Evolutionary conservation across 2,329 filamentous ascomycete genomes (phyloP), one percentile per base, ranked within the genome.

Genomic region (Herpotrichia juniperi): DNA sequence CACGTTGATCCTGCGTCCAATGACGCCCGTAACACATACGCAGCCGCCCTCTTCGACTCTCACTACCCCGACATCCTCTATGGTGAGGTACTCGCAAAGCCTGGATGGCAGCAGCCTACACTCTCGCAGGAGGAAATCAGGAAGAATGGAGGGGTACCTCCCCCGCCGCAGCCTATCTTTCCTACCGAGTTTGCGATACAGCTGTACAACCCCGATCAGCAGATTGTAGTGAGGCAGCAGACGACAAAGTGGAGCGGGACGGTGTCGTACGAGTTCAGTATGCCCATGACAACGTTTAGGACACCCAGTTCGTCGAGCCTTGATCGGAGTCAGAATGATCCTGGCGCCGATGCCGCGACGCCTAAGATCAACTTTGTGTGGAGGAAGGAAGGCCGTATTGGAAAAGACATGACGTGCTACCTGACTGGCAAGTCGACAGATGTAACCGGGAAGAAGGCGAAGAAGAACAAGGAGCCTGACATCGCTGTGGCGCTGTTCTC

Each of bases 161-260:
- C 83, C 19, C 83, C 83, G 14, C 87, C 88, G 1, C 83, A 88
- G 53, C 89, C 93, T 9, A 81, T 90, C 28, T 83, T 91, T 24
- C 93, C 93, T 0, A 87, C 87, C 50, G 80, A 85, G 47, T 96
- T 97, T 72, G 81, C 83, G n/a, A 82, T 97, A 32, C 88, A 93
- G 64, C 86, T 99, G 2, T 97, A 97, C 80, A 94, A 96, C 70
- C 94, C 94, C 0, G 93, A 97, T 71, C 91, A 94, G 73, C 83
- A 89, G 62, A 79, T 97, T 17, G 64, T 80, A 1, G 83, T 97
- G 30, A 86, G 83, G 62, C 83, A 87, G 64, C 85, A 89, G 61
- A 82, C 87, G 34, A 88, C 89, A 28, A 87, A 87, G 54, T 96
- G 92, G 88, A 92, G 88, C 56, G 88, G 86, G 54, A 87, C 86